Evolutionary conservation across 306 rosid species (phyloP), one percentile per base, ranked within the genome.

Genomic region (Echinosophora koreensis): DNA sequence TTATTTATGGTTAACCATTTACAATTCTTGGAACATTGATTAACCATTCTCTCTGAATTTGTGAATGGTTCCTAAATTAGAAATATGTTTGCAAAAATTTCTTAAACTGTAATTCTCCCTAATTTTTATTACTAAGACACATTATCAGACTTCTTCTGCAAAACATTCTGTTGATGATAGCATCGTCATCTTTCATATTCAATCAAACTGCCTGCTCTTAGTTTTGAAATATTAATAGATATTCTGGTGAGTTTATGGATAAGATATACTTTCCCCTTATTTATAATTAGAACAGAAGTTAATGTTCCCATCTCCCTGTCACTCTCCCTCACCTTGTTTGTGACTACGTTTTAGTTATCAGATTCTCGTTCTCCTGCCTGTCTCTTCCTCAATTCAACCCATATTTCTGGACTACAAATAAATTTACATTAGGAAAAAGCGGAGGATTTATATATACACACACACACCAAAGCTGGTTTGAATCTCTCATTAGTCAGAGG

Each of bases 401-500:
- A 9, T 17, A 66, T 73, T 59, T 61, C 59, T 62, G 41, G 52
- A 34, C 75, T 18, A 42, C 8, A 55, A 69, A 61, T 64, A 83
- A 74, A 38, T 32, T 83, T 39, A 54, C 39, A 4, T 35, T 35
- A 35, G 39, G 3, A 35, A 35, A 35, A 5, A 4, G 39, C 6
- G 0, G 6, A 35, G 4, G 0, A 35, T 30, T 2, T 35, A 35
- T 4, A 35, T 0, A 35, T 4, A 35, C 38, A 35, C 39, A 35
- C 38, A 34, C 39, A 35, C 39, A 71, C 57, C 35, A 28, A 27
- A 68, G 66, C 59, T 18, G 38, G 18, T 12, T 60, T 7, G 32
- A 64, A 62, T 42, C 34, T 18, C 77, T 52, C 47, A 49, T 71
- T 71, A 63, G 41, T 80, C 41, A 64, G 74, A 15, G 65, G 9